phyloP scores from a whole-genome alignment of 1,284 basidiomycete genomes.

The Heimioporus retisporus region DNA sequence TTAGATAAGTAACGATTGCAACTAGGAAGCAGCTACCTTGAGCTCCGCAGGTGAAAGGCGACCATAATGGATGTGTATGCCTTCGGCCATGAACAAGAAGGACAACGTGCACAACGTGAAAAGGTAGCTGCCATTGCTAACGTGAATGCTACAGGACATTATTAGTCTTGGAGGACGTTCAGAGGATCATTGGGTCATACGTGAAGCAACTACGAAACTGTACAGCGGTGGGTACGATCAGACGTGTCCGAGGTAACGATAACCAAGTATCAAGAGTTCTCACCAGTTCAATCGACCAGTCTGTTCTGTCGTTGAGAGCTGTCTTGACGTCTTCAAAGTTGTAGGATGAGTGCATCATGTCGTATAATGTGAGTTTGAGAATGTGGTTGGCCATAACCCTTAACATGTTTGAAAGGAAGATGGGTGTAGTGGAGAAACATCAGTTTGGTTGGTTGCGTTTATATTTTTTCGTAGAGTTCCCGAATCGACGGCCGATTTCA shows the following conservation, averaged over 20 bases:
- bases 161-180: constrained; percentile 10
- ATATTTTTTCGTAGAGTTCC: too few relatives aligned
- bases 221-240: not conserved
- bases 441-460: not conserved
- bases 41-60: constrained; percentile 33
- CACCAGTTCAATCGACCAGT: constrained; percentile 39
- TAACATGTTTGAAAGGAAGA: constrained; percentile 4
- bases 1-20: not conserved
- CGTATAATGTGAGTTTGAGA: constrained; percentile 23
- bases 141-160: constrained; percentile 32
- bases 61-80: constrained; percentile 33
- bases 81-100: constrained; percentile 32
- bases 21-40: constrained; percentile 27
- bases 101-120: constrained; percentile 22
- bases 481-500: too few relatives aligned
- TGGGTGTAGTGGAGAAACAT: not conserved
- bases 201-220: constrained; percentile 38
- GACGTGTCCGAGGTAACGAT: too few relatives aligned
- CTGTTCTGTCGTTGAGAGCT: constrained; percentile 23
- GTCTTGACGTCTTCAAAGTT: constrained; percentile 35
- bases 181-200: constrained; percentile 18
- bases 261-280: constrained; percentile 4
- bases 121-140: constrained; percentile 19
- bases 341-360: constrained; percentile 25
- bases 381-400: constrained; percentile 1